Evolutionary conservation across 768 basidiomycete genomes (phyloP).

Genomic region (Pleurotus tuber-regium): DNA sequence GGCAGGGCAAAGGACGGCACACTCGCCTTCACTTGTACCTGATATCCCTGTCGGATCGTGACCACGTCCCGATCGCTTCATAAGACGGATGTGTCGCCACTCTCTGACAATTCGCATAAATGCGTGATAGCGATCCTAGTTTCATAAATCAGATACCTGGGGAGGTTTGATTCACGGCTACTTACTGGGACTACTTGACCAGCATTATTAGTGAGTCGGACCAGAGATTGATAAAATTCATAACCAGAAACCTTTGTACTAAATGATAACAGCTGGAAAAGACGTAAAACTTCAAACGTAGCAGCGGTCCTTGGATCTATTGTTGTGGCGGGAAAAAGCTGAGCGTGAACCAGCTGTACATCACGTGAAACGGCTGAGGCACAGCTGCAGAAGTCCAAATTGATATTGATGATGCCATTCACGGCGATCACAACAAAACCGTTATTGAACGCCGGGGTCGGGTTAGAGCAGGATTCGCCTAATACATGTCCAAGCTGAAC

Average conservation of each 20-base stretch:
- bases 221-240: constrained; percentile 28
- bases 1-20: constrained; percentile 23
- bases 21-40: constrained; percentile 17
- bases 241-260: constrained; percentile 29
- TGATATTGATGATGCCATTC: not conserved
- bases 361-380: too few relatives aligned
- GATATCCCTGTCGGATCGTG: constrained; percentile 15
- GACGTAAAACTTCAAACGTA: constrained; percentile 26
- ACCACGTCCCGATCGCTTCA: constrained; percentile 22
- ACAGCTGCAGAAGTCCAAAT: not conserved
- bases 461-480: not conserved
- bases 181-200: constrained; percentile 12
- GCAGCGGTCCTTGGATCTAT: constrained; percentile 24
- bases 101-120: constrained; percentile 17
- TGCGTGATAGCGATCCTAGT: constrained; percentile 15
- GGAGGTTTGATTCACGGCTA: not conserved
- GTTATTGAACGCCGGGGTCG: not conserved
- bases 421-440: not conserved
- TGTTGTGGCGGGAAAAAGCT: constrained; percentile 28
- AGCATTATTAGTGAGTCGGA: constrained; percentile 27
- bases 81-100: constrained; percentile 21
- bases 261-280: constrained; percentile 29
- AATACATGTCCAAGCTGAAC: not conserved
- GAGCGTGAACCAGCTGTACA: constrained; percentile 29
- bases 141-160: not conserved